Evolutionary conservation across 495 filamentous ascomycete genomes (phyloP).

Genomic region (Podospora fimiseda): DNA sequence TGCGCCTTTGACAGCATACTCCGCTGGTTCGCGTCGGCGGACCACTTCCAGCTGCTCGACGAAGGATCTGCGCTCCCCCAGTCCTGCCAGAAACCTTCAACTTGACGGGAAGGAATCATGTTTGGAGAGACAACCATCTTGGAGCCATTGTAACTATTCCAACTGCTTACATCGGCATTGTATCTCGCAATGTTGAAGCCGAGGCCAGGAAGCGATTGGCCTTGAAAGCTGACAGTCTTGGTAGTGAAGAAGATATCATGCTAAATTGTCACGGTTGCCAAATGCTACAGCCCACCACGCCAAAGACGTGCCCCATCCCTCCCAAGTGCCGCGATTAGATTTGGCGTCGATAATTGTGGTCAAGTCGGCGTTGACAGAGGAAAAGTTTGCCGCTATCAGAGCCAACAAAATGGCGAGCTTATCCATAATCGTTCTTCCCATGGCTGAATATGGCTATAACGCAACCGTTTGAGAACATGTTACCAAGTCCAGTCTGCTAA

Average conservation of each 20-base stretch:
- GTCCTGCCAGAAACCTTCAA: slow-evolving; percentile 34
- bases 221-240: slow-evolving; percentile 16
- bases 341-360: slow-evolving; percentile 27
- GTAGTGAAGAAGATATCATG: slow-evolving; percentile 32
- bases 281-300: slow-evolving; percentile 37
- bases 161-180: slow-evolving; percentile 32
- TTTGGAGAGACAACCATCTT: slow-evolving; percentile 30
- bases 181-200: slow-evolving; percentile 38
- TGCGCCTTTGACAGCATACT: slow-evolving; percentile 30
- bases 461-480: too few species aligned
- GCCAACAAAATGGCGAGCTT: not conserved
- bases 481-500: too few species aligned
- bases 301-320: slow-evolving; percentile 36
- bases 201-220: slow-evolving; percentile 26
- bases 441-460: too few species aligned
- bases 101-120: slow-evolving; percentile 29
- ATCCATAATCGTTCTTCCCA: too few species aligned
- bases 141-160: slow-evolving; percentile 28
- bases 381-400: not conserved
- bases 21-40: slow-evolving; percentile 25
- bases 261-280: slow-evolving; percentile 29
- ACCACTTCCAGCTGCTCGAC: slow-evolving; percentile 30
- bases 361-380: slow-evolving; percentile 16
- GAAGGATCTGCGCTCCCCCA: slow-evolving; percentile 22
- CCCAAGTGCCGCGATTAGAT: slow-evolving; percentile 34